Base-by-base conservation (phyloP, 495 filamentous ascomycete species). In the Haplographium delicatum region DNA sequence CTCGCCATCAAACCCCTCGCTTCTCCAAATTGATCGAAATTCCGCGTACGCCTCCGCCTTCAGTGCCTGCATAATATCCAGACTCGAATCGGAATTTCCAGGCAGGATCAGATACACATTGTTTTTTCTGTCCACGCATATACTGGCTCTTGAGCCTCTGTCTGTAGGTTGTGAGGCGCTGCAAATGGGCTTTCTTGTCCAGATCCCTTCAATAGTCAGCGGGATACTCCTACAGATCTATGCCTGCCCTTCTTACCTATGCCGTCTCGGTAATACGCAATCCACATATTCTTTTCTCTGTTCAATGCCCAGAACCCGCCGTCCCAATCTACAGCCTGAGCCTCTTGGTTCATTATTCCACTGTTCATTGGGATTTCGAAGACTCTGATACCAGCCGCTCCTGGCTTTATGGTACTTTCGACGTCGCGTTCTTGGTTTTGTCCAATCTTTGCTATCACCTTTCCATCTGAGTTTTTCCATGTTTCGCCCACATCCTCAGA, bases 301-400 rank as follows among this genome's bases (percentile, higher is more conserved):
- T 57, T 57, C n/a, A 57, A 25, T 2, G 20, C 54, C 49, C 43
- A 53, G 24, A 57, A 57, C 18, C 49, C 49, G 18, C 49, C 54
- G 11, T 28, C 37, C 44, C 44, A 48, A 43, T 57, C 54, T n/a
- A 44, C 44, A 5, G 34, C n/a, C 28, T 57, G 54, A 10, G 27
- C 49, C 28, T 57, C 54, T 41, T 57, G 54, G 26, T 57, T 57
- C 31, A 57, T 39, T 38, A 53, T 57, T 8, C 49, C 49, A 33
- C 54, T 57, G 30, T 42, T 44, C 54, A 53, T 53, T 4, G 49
- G 54, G 28, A 53, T 57, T 15, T 53, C 54, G 27, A 39, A 57
- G 27, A 53, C 40, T 27, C 39, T 44, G 25, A 38, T 33, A 5
- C 44, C 50, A 16, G 31, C 18, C 4, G 31, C 50, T 16, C 18